Percentiles rank a stretch among this genome's conserved stretches.
Conservation (phyloP, 257 asterid genomes). For the Euphrasia confusa region DNA sequence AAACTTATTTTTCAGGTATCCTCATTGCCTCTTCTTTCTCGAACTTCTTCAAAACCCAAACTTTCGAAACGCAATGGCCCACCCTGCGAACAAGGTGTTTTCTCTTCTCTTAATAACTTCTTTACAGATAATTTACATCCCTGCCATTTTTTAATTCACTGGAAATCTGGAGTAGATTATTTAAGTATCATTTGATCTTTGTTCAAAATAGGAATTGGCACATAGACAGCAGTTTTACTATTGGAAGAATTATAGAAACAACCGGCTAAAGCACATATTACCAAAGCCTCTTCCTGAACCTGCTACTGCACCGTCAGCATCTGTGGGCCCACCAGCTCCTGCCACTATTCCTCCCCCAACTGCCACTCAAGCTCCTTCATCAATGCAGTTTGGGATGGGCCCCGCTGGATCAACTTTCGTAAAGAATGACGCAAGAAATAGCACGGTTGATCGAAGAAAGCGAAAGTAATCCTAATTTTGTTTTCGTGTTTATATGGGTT, state of each 20-base stretch:
- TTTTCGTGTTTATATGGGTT: background rate
- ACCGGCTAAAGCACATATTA: slow-evolving; percentile 87
- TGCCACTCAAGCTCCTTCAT: slow-evolving; percentile 49
- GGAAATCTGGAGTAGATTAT: background rate
- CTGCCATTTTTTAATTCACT: background rate
- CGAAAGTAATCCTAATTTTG: slow-evolving; percentile 45
- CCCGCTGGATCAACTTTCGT: slow-evolving; percentile 61
- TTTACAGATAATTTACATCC: background rate
- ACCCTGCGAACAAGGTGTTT: slow-evolving; percentile 85
- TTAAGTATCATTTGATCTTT: slow-evolving; percentile 17
- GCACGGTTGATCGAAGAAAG: slow-evolving; percentile 62
- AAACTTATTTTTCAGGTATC: slow-evolving; percentile 50
- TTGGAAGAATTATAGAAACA: slow-evolving; percentile 92
- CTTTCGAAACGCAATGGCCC: slow-evolving; percentile 93
- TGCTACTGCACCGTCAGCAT: slow-evolving; percentile 36
- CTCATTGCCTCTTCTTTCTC: slow-evolving; percentile 88
- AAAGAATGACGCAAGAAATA: slow-evolving; percentile 63
- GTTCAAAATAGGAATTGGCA: slow-evolving; percentile 67
- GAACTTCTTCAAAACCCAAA: slow-evolving; percentile 82
- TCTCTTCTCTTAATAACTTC: background rate
- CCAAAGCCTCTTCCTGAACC: slow-evolving; percentile 85
- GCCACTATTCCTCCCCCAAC: slow-evolving; percentile 33
- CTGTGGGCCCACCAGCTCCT: slow-evolving; percentile 45
- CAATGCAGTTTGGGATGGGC: slow-evolving; percentile 58
- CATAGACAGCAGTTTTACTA: slow-evolving; percentile 91